Conservation (phyloP, 179 eudicot genomes). For the Monotropa hypopitys region DNA sequence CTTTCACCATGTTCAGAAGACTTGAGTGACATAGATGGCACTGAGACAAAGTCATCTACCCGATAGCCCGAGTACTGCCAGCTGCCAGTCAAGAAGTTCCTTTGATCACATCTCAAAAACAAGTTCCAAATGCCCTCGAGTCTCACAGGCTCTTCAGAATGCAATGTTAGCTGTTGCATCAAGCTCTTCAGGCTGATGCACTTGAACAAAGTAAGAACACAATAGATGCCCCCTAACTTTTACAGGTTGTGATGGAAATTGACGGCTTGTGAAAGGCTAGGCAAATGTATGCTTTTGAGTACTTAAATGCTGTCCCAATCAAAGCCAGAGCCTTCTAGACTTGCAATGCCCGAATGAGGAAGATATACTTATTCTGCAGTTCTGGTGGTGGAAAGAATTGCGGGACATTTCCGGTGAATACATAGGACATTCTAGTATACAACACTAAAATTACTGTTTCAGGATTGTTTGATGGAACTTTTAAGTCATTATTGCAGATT, state of each 20-base stretch:
- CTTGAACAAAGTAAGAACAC: slow-evolving; percentile 8
- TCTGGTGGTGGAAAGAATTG: slow-evolving; percentile 12
- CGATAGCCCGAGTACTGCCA: slow-evolving; percentile 8
- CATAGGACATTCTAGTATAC: background rate
- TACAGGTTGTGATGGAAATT: slow-evolving; percentile 10
- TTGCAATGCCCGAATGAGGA: slow-evolving; percentile 10
- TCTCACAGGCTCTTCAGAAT: slow-evolving; percentile 10
- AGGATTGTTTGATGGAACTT: background rate
- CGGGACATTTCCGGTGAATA: background rate
- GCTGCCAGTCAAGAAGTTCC: slow-evolving; percentile 8
- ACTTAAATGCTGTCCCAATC: slow-evolving; percentile 11
- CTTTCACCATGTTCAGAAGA: slow-evolving; percentile 14
- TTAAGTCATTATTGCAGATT: background rate
- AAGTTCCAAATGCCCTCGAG: slow-evolving; percentile 8
- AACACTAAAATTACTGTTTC: background rate
- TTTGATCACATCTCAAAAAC: slow-evolving; percentile 5
- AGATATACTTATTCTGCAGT: slow-evolving; percentile 9
- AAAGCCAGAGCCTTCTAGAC: slow-evolving; percentile 14
- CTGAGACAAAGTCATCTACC: slow-evolving; percentile 11
- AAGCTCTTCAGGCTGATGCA: slow-evolving; percentile 13
- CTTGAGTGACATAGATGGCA: slow-evolving; percentile 7
- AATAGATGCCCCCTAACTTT: slow-evolving; percentile 6
- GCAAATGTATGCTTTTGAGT: slow-evolving; percentile 13
- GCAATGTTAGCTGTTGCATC: slow-evolving; percentile 12
- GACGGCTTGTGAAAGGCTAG: slow-evolving; percentile 12